Conservation (phyloP, 2,329 filamentous ascomycete species). For the Nannizzia gypsea region DNA sequence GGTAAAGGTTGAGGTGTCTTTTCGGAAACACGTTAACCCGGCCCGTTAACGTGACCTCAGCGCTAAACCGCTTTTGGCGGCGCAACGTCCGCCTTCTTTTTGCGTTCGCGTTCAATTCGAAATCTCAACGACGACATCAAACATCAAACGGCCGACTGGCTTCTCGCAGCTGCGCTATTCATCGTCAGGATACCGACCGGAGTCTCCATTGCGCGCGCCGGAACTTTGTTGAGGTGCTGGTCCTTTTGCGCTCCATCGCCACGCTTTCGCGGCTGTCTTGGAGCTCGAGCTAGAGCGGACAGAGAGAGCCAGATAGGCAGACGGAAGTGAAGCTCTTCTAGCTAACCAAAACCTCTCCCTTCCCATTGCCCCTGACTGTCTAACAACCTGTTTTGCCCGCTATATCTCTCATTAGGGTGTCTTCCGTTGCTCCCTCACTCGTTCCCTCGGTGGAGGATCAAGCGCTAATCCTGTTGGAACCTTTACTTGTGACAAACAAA, state of each 20-base stretch:
- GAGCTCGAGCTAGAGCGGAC: neutral
- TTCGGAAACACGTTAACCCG: neutral
- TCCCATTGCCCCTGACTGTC: neutral
- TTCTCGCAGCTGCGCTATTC: neutral
- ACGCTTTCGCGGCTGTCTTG: neutral
- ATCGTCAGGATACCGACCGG: neutral
- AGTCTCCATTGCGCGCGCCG: neutral
- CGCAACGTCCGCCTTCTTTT: neutral
- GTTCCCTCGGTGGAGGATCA: neutral
- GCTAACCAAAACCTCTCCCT: neutral
- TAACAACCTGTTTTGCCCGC: neutral
- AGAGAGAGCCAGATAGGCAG: neutral
- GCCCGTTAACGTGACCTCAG: neutral
- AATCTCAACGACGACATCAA: neutral
- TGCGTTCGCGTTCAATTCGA: neutral
- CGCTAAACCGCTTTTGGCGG: neutral
- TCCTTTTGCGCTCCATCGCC: neutral
- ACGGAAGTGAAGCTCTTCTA: neutral
- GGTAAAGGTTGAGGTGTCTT: neutral
- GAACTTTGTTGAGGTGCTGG: neutral
- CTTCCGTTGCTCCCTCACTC: neutral
- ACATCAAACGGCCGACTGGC: neutral
- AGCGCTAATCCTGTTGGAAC: constrained; percentile 9
- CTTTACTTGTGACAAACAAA: constrained; percentile 1
- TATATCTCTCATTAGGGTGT: neutral